These are phyloP conservation scores for Chlorella sp. DNA, from an alignment of 139 green algal genomes.

Conservation along the genomic window DNA sequence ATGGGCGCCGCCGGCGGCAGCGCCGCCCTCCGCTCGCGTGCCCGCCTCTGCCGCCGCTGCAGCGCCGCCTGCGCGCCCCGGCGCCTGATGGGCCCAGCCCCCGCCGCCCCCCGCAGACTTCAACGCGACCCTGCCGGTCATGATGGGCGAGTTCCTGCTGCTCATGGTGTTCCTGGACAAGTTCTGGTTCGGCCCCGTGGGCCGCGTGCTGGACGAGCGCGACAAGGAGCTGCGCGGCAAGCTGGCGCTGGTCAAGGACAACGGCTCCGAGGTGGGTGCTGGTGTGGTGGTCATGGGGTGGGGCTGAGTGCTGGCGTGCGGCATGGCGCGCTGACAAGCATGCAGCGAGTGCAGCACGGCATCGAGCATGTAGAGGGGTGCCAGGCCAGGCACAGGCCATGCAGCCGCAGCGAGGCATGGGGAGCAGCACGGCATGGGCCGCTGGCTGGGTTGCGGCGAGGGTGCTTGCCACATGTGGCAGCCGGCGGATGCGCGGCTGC, in stretches of 20 bases:
- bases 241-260: slow-evolving; percentile 82
- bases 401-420: too few relatives aligned
- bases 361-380: too few relatives aligned
- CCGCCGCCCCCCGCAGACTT: slow-evolving; percentile 63
- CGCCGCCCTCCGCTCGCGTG: background rate
- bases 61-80: background rate
- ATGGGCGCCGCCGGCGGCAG: background rate
- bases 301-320: too few relatives aligned
- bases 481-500: too few relatives aligned
- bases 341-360: too few relatives aligned
- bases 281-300: background rate
- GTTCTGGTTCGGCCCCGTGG: slow-evolving; percentile 91
- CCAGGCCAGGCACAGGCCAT: too few relatives aligned
- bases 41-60: background rate
- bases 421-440: too few relatives aligned
- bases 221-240: slow-evolving; percentile 81
- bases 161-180: slow-evolving; percentile 96
- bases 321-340: too few relatives aligned
- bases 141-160: slow-evolving; percentile 86
- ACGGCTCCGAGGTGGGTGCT: slow-evolving; percentile 51
- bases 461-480: too few relatives aligned
- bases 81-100: background rate
- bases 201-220: slow-evolving; percentile 88
- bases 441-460: too few relatives aligned
- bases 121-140: slow-evolving; percentile 82